phyloP scores from a whole-genome alignment of 2,329 filamentous ascomycete species.

The Colletotrichum higginsianum region DNA sequence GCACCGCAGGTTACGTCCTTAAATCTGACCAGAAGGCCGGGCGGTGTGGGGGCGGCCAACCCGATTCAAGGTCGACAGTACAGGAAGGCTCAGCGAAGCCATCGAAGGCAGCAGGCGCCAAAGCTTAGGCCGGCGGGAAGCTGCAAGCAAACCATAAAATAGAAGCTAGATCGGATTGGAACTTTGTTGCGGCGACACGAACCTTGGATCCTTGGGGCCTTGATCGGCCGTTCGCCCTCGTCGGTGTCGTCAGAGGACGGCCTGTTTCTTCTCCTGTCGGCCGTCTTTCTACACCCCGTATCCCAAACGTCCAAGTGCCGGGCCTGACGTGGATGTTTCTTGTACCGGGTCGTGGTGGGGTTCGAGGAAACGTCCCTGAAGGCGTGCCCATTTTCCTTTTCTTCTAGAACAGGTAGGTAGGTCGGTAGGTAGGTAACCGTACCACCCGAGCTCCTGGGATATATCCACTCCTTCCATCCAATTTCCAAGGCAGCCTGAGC shows the following conservation, averaged over 20 bases:
- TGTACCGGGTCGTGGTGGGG: neutral
- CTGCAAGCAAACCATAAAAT: slow-evolving; percentile 12
- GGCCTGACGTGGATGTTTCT: neutral
- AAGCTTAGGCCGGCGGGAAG: neutral
- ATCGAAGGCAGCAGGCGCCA: neutral
- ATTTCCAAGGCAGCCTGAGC: neutral
- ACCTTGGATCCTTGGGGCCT: neutral
- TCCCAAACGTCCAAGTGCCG: neutral
- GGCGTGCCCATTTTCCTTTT: neutral
- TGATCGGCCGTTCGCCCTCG: slow-evolving; percentile 19
- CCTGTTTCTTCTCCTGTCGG: neutral
- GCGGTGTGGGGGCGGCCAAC: neutral
- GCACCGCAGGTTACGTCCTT: neutral
- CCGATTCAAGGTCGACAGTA: slow-evolving; percentile 16
- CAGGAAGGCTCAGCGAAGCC: slow-evolving; percentile 15
- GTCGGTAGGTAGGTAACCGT: no score
- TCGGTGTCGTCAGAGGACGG: slow-evolving; percentile 18
- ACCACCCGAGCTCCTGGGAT: neutral
- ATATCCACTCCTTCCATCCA: neutral
- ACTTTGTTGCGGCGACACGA: slow-evolving; percentile 12
- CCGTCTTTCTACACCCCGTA: neutral
- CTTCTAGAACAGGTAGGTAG: neutral
- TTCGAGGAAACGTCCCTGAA: neutral
- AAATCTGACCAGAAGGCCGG: neutral
- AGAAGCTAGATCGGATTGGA: slow-evolving; percentile 13